These are phyloP conservation scores for Nakaseomyces sp. DNA, from an alignment of 1,139 yeast genomes.

Conservation along the genomic window DNA sequence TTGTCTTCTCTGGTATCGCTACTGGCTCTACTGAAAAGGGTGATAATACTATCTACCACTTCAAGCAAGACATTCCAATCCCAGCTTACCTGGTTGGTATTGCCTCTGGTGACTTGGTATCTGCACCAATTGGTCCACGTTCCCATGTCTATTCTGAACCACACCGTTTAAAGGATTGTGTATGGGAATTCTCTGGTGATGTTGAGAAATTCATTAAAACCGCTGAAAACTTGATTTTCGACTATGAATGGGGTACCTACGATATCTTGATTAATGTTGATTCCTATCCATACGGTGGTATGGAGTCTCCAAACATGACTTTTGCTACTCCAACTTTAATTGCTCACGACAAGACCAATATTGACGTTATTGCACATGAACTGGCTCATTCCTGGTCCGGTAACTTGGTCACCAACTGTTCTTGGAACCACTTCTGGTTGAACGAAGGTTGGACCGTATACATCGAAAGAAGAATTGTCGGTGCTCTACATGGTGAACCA, in stretches of 20 bases:
- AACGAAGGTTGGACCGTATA: slow-evolving; percentile 97
- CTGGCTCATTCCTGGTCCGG: slow-evolving; percentile 92
- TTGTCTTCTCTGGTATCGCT: slow-evolving; percentile 59
- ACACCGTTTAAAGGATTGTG: slow-evolving; percentile 52
- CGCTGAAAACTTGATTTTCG: slow-evolving; percentile 63
- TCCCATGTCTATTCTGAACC: slow-evolving; percentile 80
- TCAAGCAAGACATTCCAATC: slow-evolving; percentile 71
- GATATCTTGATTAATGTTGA: slow-evolving; percentile 75
- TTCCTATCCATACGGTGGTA: slow-evolving; percentile 89
- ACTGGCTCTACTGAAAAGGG: slow-evolving; percentile 13
- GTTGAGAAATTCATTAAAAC: slow-evolving; percentile 69
- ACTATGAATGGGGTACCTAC: slow-evolving; percentile 79
- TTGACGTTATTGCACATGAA: slow-evolving; percentile 86
- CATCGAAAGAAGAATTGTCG: slow-evolving; percentile 75
- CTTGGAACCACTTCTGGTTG: slow-evolving; percentile 93
- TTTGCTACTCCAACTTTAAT: slow-evolving; percentile 87
- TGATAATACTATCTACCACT: slow-evolving; percentile 35
- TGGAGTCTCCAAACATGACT: slow-evolving; percentile 90
- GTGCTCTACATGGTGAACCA: slow-evolving; percentile 65
- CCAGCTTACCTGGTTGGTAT: slow-evolving; percentile 79
- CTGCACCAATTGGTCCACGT: slow-evolving; percentile 74
- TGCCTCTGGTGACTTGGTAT: slow-evolving; percentile 72
- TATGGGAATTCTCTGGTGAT: slow-evolving; percentile 73
- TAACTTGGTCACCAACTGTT: slow-evolving; percentile 76
- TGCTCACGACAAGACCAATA: slow-evolving; percentile 78